Base-by-base conservation (phyloP, 352 stramenopile genomes). In the Globisporangium okanoganense region DNA sequence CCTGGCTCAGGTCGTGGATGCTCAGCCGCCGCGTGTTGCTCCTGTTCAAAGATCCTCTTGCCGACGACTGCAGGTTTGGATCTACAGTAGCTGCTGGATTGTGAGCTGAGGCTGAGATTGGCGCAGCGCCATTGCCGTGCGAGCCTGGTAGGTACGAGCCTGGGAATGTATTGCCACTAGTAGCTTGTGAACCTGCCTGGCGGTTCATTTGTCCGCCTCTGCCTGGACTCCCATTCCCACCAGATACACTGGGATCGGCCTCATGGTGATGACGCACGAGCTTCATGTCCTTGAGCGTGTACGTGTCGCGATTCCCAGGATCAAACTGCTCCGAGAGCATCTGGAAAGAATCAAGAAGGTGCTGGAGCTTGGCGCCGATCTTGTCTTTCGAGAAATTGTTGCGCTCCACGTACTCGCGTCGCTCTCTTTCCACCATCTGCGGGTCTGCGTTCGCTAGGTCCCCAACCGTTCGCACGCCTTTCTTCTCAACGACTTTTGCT, bases 311-410 rank as follows among this genome's bases (percentile, higher is more conserved):
- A 41, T 75, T 72, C 2, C 70, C 55, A 35, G 78, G 56, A 8
- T 79, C 59, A 24, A 88, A 81, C n/a, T 88, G 75, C n/a, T 74
- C 61, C 7, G 79, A 75, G 47, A 91, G 72, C 16, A 58, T 69
- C 43, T 77, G 76, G 60, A 91, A 89, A 58, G 88, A 85, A 25
- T 64, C 67, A 12, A 91, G 70, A 18, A 91, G 65, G 5, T 83
- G 68, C 62, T 78, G 65, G 18, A 93, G 59, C 22, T 91, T 81
- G 5, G 64, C 69, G 0, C 84, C 78, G 45, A 91, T 79, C 51
- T 86, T 89, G 16, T 71, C 67, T 9, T 64, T 63, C 0, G 76
- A 79, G 27, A 82, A 67, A 24, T 79, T 62, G 31, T 72, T 85
- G 2, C 70, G 53, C 16, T 79, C 54, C n/a, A 94, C 54, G 33